A percentile compares a stretch with the other conserved stretches of the same genome.
These are phyloP conservation scores for Phanerodontia chrysosporium DNA, from an alignment of 768 basidiomycete genomes.

Conservation along the genomic window DNA sequence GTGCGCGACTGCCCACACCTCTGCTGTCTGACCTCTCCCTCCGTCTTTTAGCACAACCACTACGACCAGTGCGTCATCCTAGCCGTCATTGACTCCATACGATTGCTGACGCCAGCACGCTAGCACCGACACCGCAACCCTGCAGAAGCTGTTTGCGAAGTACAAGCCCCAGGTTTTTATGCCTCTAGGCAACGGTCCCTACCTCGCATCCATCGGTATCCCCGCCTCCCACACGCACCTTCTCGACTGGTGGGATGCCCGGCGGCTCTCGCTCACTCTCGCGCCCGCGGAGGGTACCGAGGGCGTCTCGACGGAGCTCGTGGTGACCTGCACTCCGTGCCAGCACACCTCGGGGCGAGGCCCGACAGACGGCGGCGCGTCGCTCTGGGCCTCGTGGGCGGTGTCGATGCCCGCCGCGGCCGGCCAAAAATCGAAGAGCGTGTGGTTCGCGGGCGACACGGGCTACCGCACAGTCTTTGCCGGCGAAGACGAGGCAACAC, in stretches of 20 bases:
- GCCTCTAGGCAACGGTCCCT: conserved; percentile 38
- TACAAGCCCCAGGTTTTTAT: conserved; percentile 39
- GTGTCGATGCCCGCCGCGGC: conserved; percentile 39
- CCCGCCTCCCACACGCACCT: conserved; percentile 31
- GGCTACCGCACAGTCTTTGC: conserved; percentile 48
- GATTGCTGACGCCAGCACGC: not conserved
- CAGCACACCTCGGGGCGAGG: conserved; percentile 61
- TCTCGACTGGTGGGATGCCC: conserved; percentile 49
- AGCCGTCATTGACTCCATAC: not conserved
- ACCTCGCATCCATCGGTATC: conserved; percentile 30
- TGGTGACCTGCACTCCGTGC: conserved; percentile 55
- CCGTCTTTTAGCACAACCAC: conserved; percentile 32
- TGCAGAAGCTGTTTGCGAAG: conserved; percentile 24
- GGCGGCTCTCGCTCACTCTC: conserved; percentile 19
- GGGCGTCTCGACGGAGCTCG: conserved; percentile 26
- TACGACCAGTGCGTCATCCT: conserved; percentile 30
- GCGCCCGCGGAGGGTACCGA: conserved; percentile 17
- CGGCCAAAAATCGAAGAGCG: conserved; percentile 33
- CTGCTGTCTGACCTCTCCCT: not conserved
- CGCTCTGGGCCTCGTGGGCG: conserved; percentile 67
- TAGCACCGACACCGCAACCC: conserved; percentile 32
- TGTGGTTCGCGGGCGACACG: conserved; percentile 71
- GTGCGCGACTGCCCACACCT: not conserved
- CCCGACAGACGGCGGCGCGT: conserved; percentile 46
- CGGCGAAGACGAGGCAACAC: conserved; percentile 44